Evolutionary conservation across 257 asterid species (phyloP).

Genomic region (Capsicum pubescens): DNA sequence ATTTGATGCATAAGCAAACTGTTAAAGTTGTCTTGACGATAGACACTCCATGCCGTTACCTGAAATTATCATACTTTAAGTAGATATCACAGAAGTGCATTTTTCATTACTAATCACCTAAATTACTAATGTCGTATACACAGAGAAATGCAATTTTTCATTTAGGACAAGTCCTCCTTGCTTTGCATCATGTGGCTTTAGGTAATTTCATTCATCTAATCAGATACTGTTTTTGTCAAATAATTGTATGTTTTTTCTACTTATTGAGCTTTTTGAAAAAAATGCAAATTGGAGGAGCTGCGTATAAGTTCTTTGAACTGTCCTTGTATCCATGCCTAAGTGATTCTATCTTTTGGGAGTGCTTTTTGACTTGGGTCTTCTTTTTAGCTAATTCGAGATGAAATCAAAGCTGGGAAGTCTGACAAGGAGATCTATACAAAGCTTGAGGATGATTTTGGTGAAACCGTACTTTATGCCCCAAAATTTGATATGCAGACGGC

Average conservation of each 20-base stretch:
- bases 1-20: not conserved
- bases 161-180: not conserved
- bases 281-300: not conserved
- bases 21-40: not conserved
- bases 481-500: conserved; percentile 95
- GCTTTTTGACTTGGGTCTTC: not conserved
- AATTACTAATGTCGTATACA: not conserved
- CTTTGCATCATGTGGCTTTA: conserved; percentile 3
- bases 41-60: not conserved
- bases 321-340: not conserved
- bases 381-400: conserved; percentile 73
- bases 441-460: conserved; percentile 91
- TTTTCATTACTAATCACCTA: not conserved
- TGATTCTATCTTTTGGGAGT: not conserved
- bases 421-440: conserved; percentile 86
- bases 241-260: not conserved
- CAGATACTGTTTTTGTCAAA: not conserved
- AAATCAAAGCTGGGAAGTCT: conserved; percentile 71
- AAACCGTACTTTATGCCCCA: conserved; percentile 88
- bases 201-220: not conserved
- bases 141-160: not conserved
- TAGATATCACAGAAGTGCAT: too few species aligned
- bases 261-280: not conserved
- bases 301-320: not conserved
- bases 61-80: too few species aligned